These are phyloP conservation scores for Monilinia laxa DNA, from an alignment of 2,329 filamentous ascomycete species.

Conservation along the genomic window DNA sequence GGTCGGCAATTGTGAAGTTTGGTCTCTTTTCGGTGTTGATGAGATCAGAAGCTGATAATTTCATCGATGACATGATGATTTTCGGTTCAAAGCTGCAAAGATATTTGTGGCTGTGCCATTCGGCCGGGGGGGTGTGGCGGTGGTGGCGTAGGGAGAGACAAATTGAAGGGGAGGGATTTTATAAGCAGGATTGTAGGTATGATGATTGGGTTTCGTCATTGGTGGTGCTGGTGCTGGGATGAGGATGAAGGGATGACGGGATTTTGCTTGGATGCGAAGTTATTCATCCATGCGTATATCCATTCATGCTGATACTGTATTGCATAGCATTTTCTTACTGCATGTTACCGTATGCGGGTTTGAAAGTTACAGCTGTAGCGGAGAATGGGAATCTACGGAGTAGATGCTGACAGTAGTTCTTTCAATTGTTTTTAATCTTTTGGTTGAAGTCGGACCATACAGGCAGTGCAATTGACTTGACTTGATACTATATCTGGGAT, in stretches of 20 bases:
- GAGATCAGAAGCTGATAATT: constrained; percentile 3
- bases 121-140: not conserved
- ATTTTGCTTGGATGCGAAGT: not conserved
- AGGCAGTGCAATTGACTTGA: no score
- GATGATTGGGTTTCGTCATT: no score
- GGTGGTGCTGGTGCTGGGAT: not conserved
- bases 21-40: not conserved
- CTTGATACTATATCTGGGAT: no score
- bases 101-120: not conserved
- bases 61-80: constrained; percentile 23
- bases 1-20: constrained; percentile 14
- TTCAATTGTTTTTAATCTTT: not conserved
- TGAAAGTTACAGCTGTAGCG: not conserved
- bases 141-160: constrained; percentile 20
- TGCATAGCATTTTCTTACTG: not conserved
- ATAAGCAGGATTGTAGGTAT: not conserved
- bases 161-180: constrained; percentile 10
- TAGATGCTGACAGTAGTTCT: not conserved
- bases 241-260: not conserved
- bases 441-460: not conserved
- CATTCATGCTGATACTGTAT: not conserved
- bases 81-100: constrained; percentile 6
- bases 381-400: not conserved
- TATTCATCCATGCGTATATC: no score
- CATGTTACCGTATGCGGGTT: not conserved